These are phyloP conservation scores for Tricholoma matsutake DNA, from an alignment of 768 basidiomycete species.

Conservation along the genomic window DNA sequence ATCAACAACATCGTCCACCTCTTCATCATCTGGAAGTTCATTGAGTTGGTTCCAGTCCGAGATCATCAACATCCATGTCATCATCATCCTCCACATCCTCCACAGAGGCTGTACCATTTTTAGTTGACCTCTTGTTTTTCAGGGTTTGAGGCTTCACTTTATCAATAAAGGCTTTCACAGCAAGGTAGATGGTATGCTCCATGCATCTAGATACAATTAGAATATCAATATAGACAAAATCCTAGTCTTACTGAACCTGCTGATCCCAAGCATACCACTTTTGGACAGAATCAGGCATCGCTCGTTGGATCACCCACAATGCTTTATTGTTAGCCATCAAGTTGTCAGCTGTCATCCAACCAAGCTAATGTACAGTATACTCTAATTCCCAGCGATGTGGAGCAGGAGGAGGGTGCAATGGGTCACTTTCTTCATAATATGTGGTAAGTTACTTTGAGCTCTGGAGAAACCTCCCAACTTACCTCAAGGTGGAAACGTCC, in stretches of 20 bases:
- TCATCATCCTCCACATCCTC: slow-evolving; percentile 11
- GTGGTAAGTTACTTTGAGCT: no score
- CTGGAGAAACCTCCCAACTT: no score
- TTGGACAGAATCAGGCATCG: slow-evolving; percentile 9
- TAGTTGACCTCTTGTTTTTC: slow-evolving; percentile 5
- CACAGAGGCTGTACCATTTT: neutral
- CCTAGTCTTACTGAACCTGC: slow-evolving; percentile 16
- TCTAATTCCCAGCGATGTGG: no score
- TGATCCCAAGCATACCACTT: slow-evolving; percentile 21
- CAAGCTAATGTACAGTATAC: slow-evolving; percentile 16
- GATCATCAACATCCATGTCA: slow-evolving; percentile 11
- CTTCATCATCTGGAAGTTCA: slow-evolving; percentile 9
- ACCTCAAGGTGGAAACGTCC: no score
- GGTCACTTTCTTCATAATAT: no score
- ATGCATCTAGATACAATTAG: no score
- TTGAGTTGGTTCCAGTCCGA: slow-evolving; percentile 8
- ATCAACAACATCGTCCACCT: slow-evolving; percentile 10
- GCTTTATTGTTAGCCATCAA: slow-evolving; percentile 25
- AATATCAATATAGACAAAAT: neutral
- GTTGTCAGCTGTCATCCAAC: slow-evolving; percentile 30
- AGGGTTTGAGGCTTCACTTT: slow-evolving; percentile 16
- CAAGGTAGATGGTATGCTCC: slow-evolving; percentile 29
- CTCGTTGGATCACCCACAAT: slow-evolving; percentile 15
- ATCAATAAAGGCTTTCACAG: slow-evolving; percentile 25
- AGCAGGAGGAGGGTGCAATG: no score